Conservation (phyloP, 2,329 filamentous ascomycete genomes). For the Colletotrichum somersetense region DNA sequence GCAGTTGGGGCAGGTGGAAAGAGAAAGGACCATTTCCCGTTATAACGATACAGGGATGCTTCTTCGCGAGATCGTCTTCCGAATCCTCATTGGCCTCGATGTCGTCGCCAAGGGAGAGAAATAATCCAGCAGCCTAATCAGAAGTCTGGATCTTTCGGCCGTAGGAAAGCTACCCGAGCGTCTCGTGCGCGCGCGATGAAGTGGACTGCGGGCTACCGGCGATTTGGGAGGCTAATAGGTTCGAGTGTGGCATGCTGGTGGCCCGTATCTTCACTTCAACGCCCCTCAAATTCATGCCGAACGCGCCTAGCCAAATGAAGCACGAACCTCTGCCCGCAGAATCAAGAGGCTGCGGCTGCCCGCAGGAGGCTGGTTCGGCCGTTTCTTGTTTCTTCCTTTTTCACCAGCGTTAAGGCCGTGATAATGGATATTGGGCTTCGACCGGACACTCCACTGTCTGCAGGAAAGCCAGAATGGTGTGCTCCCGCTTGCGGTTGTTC, state of each 20-base stretch:
- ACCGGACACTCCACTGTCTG: background rate
- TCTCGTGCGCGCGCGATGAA: background rate
- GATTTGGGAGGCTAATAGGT: background rate
- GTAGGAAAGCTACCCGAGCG: background rate
- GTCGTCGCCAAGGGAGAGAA: background rate
- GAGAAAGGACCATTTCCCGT: background rate
- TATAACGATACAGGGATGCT: background rate
- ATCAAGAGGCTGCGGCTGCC: background rate
- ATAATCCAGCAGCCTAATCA: background rate
- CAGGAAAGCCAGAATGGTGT: background rate
- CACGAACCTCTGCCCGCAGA: background rate
- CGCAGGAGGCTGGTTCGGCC: background rate
- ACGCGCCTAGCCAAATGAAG: background rate
- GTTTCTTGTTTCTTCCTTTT: background rate
- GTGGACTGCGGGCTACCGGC: background rate
- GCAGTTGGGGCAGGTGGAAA: background rate
- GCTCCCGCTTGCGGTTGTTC: background rate
- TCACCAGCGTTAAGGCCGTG: slow-evolving; percentile 8
- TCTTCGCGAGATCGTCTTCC: background rate
- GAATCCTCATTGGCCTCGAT: background rate
- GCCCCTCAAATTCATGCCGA: background rate
- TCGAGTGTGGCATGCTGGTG: background rate
- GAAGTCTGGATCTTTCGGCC: background rate
- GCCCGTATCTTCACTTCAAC: background rate
- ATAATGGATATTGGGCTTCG: background rate